phyloP scores from a whole-genome alignment of 306 rosid genomes.

The Sesbania bispinosa region DNA sequence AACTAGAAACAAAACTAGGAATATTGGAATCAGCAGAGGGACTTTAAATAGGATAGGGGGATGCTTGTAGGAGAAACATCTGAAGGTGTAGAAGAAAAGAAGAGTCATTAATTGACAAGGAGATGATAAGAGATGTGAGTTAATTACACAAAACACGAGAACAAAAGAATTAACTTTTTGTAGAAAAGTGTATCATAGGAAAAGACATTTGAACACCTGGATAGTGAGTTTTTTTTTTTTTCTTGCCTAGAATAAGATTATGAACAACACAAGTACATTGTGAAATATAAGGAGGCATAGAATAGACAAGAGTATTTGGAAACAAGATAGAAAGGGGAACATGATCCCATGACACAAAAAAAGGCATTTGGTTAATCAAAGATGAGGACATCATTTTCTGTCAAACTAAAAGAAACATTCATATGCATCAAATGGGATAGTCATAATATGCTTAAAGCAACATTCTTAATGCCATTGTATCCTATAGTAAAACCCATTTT shows the following conservation, averaged over 20 bases:
- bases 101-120: neutral
- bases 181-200: neutral
- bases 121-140: neutral
- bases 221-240: neutral
- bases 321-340: neutral
- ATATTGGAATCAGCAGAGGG: neutral
- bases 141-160: neutral
- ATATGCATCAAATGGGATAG: neutral
- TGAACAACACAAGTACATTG: neutral
- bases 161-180: neutral
- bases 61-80: neutral
- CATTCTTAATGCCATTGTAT: neutral
- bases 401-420: neutral
- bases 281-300: neutral
- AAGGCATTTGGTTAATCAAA: neutral
- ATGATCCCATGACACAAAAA: neutral
- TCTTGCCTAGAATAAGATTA: neutral
- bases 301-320: neutral
- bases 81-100: neutral
- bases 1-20: neutral
- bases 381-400: neutral
- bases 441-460: neutral
- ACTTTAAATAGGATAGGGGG: neutral
- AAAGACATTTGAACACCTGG: neutral
- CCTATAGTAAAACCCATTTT: neutral